These are phyloP conservation scores for Cladosporium phlei DNA, from an alignment of 2,329 filamentous ascomycete genomes.

Conservation along the genomic window DNA sequence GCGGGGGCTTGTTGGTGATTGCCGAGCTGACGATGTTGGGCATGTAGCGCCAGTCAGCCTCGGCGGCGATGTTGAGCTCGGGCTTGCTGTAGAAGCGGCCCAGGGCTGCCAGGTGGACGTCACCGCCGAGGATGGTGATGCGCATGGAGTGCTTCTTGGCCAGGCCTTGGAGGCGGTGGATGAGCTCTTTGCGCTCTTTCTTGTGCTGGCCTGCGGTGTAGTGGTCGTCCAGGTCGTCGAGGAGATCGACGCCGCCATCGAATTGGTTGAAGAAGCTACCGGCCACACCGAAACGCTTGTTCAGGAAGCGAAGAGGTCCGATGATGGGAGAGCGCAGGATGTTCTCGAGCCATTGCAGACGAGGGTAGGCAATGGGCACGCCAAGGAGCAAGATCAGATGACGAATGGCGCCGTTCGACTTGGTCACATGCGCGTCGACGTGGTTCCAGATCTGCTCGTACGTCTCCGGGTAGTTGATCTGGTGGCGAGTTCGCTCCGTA, in stretches of 20 bases:
- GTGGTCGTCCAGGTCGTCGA: conserved; percentile 63
- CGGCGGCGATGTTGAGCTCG: conserved; percentile 51
- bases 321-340: conserved; percentile 82
- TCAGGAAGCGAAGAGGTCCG: conserved; percentile 80
- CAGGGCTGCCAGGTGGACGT: conserved; percentile 60
- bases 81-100: conserved; percentile 62
- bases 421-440: conserved; percentile 48
- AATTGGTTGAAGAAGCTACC: conserved; percentile 90
- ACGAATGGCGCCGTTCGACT: conserved; percentile 52
- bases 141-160: conserved; percentile 53
- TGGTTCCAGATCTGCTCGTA: conserved; percentile 57
- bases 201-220: conserved; percentile 93
- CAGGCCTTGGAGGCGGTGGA: conserved; percentile 60
- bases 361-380: conserved; percentile 65
- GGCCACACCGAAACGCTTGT: conserved; percentile 82
- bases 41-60: conserved; percentile 60
- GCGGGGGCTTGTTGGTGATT: conserved; percentile 65
- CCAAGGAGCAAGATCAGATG: conserved; percentile 61
- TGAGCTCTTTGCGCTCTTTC: conserved; percentile 70
- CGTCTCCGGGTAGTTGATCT: conserved; percentile 78
- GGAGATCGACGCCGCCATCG: conserved; percentile 66
- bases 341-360: conserved; percentile 94
- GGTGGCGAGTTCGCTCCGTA: conserved; percentile 78
- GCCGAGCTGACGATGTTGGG: conserved; percentile 60
- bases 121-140: conserved; percentile 59